Evolutionary conservation across 192 early-diverging fungal species (phyloP).

Genomic region (Podila minutissima): DNA sequence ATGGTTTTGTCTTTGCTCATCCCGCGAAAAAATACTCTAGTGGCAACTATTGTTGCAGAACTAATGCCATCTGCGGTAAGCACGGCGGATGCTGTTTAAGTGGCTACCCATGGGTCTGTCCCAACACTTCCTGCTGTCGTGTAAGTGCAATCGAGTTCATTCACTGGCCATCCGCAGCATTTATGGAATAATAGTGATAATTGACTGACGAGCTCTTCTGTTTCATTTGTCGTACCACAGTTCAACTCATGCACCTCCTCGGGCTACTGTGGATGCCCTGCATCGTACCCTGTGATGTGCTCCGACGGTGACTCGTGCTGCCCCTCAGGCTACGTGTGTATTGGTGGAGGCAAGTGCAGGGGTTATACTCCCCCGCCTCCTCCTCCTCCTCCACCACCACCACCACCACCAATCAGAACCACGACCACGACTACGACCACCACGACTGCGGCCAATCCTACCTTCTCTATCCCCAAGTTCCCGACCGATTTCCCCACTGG

Average conservation of each 20-base stretch:
- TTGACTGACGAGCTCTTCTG: background rate
- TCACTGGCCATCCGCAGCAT: no score
- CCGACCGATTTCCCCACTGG: no score
- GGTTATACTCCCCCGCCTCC: background rate
- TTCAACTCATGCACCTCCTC: background rate
- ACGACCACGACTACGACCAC: no score
- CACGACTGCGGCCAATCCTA: no score
- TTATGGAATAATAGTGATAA: background rate
- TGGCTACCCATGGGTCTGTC: background rate
- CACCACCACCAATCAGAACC: background rate
- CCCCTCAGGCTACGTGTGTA: background rate
- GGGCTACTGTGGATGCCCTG: background rate
- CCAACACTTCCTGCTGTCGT: background rate
- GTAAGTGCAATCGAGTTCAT: background rate
- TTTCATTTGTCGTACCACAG: background rate
- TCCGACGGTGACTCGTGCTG: background rate
- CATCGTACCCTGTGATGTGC: background rate
- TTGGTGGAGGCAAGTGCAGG: background rate
- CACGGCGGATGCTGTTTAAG: background rate
- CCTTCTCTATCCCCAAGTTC: no score
- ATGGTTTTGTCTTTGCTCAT: background rate
- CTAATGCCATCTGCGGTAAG: background rate
- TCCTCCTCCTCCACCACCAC: background rate
- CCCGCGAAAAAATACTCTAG: background rate
- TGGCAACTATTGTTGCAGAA: background rate